These are phyloP conservation scores for Scolecobasidium constrictum DNA, from an alignment of 2,329 filamentous ascomycete species.

Conservation along the genomic window DNA sequence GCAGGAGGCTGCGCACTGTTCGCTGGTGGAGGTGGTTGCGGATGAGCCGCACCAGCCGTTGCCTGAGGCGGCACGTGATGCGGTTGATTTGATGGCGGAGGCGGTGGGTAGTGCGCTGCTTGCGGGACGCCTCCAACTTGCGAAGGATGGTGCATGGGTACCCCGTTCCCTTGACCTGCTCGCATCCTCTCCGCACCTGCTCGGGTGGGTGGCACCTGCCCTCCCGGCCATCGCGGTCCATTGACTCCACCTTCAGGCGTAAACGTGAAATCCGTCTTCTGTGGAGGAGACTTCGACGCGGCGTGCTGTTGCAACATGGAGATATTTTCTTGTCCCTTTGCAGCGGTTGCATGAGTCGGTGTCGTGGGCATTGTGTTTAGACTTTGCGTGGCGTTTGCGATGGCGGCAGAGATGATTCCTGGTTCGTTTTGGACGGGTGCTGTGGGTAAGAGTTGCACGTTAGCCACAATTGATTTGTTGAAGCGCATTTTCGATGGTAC, in stretches of 20 bases:
- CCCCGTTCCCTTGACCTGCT: neutral
- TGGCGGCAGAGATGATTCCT: conserved; percentile 86
- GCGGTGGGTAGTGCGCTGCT: conserved; percentile 13
- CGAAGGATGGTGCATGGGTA: conserved; percentile 8
- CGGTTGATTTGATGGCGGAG: conserved; percentile 19
- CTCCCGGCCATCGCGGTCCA: conserved; percentile 63
- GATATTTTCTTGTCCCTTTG: conserved; percentile 62
- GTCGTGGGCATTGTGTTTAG: conserved; percentile 30
- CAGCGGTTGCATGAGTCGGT: conserved; percentile 28
- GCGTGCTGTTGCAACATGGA: conserved; percentile 63
- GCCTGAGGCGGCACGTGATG: conserved; percentile 10
- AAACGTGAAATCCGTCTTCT: conserved; percentile 89
- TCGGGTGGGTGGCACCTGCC: conserved; percentile 10
- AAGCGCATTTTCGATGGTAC: too few relatives aligned
- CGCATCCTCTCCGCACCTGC: neutral
- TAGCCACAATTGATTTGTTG: too few relatives aligned
- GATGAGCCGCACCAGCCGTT: conserved; percentile 15
- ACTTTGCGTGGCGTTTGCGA: conserved; percentile 54
- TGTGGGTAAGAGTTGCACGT: conserved; percentile 26
- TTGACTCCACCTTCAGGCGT: conserved; percentile 85
- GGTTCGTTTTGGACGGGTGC: conserved; percentile 37
- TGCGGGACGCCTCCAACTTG: conserved; percentile 11
- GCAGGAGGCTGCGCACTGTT: conserved; percentile 26
- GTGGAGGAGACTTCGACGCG: conserved; percentile 49
- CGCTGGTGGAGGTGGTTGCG: conserved; percentile 26